These are phyloP conservation scores for Gaeumannomyces tritici DNA, from an alignment of 2,329 filamentous ascomycete species.

Conservation along the genomic window DNA sequence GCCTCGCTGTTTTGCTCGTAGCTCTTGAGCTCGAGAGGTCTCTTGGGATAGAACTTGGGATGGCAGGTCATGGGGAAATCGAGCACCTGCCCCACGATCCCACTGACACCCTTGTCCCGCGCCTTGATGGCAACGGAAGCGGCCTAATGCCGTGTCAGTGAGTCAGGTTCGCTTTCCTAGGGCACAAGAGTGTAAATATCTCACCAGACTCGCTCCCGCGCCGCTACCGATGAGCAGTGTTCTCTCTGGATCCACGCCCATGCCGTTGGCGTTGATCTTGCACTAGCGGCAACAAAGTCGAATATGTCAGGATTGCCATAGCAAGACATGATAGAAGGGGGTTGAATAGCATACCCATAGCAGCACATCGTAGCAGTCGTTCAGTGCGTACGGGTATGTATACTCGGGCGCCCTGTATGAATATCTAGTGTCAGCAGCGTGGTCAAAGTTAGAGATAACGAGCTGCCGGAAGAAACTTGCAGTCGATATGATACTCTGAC, in stretches of 20 bases:
- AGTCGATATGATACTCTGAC: constrained; percentile 27
- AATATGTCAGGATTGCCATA: constrained; percentile 6
- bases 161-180: neutral
- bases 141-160: constrained; percentile 13
- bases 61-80: constrained; percentile 25
- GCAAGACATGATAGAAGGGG: neutral
- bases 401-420: constrained; percentile 37
- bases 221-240: constrained; percentile 39
- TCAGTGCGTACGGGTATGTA: constrained; percentile 36
- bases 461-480: constrained; percentile 11
- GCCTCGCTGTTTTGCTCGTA: constrained; percentile 22
- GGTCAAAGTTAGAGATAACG: neutral
- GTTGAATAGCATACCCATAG: constrained; percentile 21
- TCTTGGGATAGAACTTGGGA: constrained; percentile 21
- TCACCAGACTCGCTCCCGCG: constrained; percentile 36
- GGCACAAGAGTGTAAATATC: neutral
- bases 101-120: constrained; percentile 19
- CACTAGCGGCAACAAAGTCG: constrained; percentile 27
- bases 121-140: constrained; percentile 19
- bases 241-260: constrained; percentile 21
- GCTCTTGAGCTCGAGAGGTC: constrained; percentile 21
- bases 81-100: constrained; percentile 22
- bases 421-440: neutral
- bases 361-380: constrained; percentile 40
- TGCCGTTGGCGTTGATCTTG: constrained; percentile 32